These are phyloP conservation scores for Buddleja alternifolia DNA, from an alignment of 257 asterid genomes.

Conservation along the genomic window DNA sequence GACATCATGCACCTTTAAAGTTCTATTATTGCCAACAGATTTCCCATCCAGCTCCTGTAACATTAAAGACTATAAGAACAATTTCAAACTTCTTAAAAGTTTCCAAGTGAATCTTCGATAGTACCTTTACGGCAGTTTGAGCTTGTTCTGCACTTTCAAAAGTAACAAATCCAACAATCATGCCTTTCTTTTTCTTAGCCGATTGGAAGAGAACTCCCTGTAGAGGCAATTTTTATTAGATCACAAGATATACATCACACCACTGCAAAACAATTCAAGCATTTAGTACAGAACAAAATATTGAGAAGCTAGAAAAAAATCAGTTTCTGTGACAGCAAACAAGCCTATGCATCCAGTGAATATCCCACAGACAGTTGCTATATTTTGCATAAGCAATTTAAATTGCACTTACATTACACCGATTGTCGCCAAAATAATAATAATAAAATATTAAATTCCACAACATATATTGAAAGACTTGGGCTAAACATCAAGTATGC, in stretches of 20 bases:
- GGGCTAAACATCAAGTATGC: too few species aligned
- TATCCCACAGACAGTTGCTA: background rate
- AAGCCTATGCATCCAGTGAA: background rate
- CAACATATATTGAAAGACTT: too few species aligned
- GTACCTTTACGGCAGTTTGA: constrained; percentile 64
- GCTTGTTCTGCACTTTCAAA: constrained; percentile 70
- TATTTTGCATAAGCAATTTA: background rate
- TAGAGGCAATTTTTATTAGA: constrained; percentile 14
- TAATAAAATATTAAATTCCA: background rate
- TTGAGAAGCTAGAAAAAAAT: background rate
- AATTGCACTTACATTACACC: background rate
- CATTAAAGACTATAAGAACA: constrained; percentile 32
- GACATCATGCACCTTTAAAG: constrained; percentile 72
- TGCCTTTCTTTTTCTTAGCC: constrained; percentile 95
- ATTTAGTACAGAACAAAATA: background rate
- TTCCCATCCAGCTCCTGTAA: constrained; percentile 82
- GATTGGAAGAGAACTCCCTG: constrained; percentile 75
- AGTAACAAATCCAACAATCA: constrained; percentile 87
- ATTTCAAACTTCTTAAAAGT: constrained; percentile 7
- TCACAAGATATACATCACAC: constrained; percentile 17
- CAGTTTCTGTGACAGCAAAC: background rate
- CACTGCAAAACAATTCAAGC: constrained; percentile 17
- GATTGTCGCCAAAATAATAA: background rate
- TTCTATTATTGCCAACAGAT: constrained; percentile 72
- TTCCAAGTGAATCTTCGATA: background rate